These are phyloP conservation scores for Pythium scleroteichum DNA, from an alignment of 352 stramenopile genomes.

Conservation along the genomic window DNA sequence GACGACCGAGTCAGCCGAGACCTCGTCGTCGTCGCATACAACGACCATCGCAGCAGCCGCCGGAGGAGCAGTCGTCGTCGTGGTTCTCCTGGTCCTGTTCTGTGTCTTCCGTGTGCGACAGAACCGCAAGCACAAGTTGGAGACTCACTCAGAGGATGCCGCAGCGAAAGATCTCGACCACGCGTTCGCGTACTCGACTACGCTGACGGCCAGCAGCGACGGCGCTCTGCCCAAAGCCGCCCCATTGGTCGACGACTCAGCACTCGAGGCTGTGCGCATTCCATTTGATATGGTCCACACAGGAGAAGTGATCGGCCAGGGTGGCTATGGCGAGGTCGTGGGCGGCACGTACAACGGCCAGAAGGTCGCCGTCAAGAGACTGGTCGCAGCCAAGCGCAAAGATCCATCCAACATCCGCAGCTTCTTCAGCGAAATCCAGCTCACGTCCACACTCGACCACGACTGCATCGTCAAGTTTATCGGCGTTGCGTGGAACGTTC, in stretches of 20 bases:
- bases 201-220: background rate
- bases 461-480: slow-evolving; percentile 43
- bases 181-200: background rate
- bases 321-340: background rate
- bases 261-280: slow-evolving; percentile 9
- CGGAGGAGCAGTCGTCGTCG: background rate
- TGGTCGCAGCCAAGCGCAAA: background rate
- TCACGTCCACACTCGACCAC: slow-evolving; percentile 37
- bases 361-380: slow-evolving; percentile 7
- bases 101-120: background rate
- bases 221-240: background rate
- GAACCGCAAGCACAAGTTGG: background rate
- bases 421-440: slow-evolving; percentile 29
- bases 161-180: background rate
- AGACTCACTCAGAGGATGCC: too few relatives aligned
- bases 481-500: slow-evolving; percentile 39
- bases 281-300: slow-evolving; percentile 4
- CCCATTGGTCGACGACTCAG: background rate
- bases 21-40: background rate
- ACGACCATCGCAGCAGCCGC: background rate
- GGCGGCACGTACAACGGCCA: slow-evolving; percentile 2
- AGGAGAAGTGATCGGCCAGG: slow-evolving; percentile 10
- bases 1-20: background rate
- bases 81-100: background rate
- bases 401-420: background rate